A percentile compares a stretch with the other conserved stretches of the same genome.
Conservation (phyloP, 306 rosid genomes). For the Dalbergia oliveri region DNA sequence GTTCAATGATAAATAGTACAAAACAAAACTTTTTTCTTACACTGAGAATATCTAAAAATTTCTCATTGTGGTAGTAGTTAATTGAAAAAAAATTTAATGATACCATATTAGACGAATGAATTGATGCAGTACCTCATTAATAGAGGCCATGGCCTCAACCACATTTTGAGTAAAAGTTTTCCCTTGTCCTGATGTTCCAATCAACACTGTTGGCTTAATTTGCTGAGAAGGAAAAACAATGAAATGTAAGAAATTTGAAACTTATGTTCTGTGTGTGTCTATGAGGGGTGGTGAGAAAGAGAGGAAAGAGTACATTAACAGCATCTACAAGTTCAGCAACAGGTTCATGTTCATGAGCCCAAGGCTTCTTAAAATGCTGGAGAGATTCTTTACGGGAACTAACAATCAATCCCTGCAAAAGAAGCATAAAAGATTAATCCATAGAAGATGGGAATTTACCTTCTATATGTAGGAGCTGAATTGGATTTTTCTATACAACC, state of each 20-base stretch:
- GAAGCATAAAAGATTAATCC: conserved; percentile 35
- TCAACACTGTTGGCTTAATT: conserved; percentile 89
- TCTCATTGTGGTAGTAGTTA: background rate
- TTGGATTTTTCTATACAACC: conserved; percentile 55
- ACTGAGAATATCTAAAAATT: no score
- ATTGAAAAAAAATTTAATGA: background rate
- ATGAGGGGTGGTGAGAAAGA: background rate
- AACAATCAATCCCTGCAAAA: conserved; percentile 84
- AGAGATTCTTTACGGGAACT: conserved; percentile 87
- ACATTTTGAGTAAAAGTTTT: conserved; percentile 77
- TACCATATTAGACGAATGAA: background rate
- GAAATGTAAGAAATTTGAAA: conserved; percentile 35
- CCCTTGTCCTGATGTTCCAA: conserved; percentile 96
- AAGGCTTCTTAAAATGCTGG: conserved; percentile 94
- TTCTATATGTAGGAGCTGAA: conserved; percentile 17
- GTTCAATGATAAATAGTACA: no score
- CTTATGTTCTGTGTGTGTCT: background rate
- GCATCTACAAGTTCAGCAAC: conserved; percentile 67
- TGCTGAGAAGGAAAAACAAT: conserved; percentile 59
- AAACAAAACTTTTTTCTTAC: no score
- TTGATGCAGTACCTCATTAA: conserved; percentile 68
- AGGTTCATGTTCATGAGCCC: conserved; percentile 94
- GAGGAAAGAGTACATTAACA: conserved; percentile 61
- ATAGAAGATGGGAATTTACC: conserved; percentile 33
- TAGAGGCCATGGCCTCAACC: conserved; percentile 79